These are phyloP conservation scores for Trichoderma gracile DNA, from an alignment of 2,329 filamentous ascomycete genomes.

Conservation along the genomic window DNA sequence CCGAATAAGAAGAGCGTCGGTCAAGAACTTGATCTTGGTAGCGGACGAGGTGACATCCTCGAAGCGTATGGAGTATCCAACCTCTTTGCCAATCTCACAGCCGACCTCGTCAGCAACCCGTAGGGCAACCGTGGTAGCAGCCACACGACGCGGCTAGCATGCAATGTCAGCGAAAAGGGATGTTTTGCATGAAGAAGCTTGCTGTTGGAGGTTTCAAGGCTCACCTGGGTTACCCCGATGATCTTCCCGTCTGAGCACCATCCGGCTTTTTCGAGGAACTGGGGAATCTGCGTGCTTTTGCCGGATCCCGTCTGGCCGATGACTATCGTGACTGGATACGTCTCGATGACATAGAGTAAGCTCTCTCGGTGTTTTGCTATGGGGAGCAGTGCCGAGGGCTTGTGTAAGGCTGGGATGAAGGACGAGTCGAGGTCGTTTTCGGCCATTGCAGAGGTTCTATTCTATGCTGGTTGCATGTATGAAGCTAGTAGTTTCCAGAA, in stretches of 20 bases:
- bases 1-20: constrained; percentile 85
- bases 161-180: not conserved
- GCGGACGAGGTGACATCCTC: constrained; percentile 85
- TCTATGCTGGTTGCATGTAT: not conserved
- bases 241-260: constrained; percentile 84
- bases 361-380: constrained; percentile 80
- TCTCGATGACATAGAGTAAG: constrained; percentile 85
- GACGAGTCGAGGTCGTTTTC: constrained; percentile 58
- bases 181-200: not conserved
- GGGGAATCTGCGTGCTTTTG: constrained; percentile 94
- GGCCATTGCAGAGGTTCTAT: constrained; percentile 44
- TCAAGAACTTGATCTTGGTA: constrained; percentile 92
- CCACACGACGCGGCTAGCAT: constrained; percentile 79
- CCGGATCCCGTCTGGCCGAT: constrained; percentile 93
- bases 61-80: constrained; percentile 89
- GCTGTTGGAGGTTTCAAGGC: constrained; percentile 29
- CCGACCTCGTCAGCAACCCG: constrained; percentile 87
- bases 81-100: constrained; percentile 83
- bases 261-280: constrained; percentile 83
- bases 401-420: constrained; percentile 82
- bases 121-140: constrained; percentile 84
- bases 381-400: constrained; percentile 78
- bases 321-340: constrained; percentile 79
- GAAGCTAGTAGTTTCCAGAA: not conserved
- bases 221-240: constrained; percentile 87